Conservation (phyloP, 441 rosid species). For the Metrosideros polymorpha region DNA sequence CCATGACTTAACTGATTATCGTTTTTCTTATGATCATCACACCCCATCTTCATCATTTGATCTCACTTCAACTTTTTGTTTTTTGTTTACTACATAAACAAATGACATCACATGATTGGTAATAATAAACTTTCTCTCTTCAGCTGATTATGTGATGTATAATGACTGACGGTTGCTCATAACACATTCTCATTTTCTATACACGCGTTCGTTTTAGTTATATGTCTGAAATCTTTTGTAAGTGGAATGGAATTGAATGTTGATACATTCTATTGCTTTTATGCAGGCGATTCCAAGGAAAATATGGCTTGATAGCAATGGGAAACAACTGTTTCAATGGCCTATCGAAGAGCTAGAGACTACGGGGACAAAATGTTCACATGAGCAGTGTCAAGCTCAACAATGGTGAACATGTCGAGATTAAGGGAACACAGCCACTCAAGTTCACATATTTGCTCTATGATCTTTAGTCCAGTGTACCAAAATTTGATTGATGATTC, state of each 20-base stretch:
- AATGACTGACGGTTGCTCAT: too few species aligned
- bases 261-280: neutral
- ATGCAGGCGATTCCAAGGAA: constrained; percentile 53
- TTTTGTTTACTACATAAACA: too few species aligned
- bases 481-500: neutral
- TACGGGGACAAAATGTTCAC: constrained; percentile 24
- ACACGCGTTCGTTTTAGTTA: too few species aligned
- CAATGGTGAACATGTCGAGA: constrained; percentile 33
- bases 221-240: neutral
- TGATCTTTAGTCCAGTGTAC: neutral
- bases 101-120: too few species aligned
- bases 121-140: too few species aligned
- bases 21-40: too few species aligned
- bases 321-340: constrained; percentile 62
- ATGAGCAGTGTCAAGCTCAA: constrained; percentile 20
- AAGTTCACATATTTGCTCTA: constrained; percentile 15
- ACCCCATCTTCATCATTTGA: too few species aligned
- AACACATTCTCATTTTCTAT: too few species aligned
- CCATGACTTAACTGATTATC: too few species aligned
- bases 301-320: constrained; percentile 42
- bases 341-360: constrained; percentile 52
- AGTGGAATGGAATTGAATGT: neutral
- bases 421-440: constrained; percentile 50
- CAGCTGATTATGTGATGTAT: too few species aligned
- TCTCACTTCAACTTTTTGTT: too few species aligned